Evolutionary conservation across 352 stramenopile species (phyloP).

Genomic region (Globisporangium nodosum): DNA sequence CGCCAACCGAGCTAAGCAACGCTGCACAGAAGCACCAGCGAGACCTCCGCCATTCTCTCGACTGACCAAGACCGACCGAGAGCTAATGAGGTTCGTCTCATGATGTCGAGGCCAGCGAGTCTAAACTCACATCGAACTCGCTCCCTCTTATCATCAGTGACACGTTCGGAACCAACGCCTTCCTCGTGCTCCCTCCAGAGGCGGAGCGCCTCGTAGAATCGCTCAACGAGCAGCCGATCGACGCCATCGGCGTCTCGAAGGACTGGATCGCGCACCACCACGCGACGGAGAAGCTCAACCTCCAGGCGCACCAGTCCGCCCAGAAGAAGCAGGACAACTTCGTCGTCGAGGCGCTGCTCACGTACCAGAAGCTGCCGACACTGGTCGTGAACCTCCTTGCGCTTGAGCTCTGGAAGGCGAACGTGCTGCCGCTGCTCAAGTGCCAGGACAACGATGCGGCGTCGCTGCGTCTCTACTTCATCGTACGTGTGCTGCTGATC

Average conservation of each 20-base stretch:
- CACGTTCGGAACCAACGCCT: conserved; percentile 14
- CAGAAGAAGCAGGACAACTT: conserved; percentile 91
- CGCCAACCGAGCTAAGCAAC: no score
- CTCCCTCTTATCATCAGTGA: background rate
- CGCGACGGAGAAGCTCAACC: conserved; percentile 89
- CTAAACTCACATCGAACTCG: background rate
- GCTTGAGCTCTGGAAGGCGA: conserved; percentile 88
- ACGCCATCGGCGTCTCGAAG: conserved; percentile 46
- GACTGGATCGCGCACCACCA: conserved; percentile 88
- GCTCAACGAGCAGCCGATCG: conserved; percentile 49
- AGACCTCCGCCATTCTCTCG: no score
- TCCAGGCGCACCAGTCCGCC: conserved; percentile 90
- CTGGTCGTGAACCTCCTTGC: conserved; percentile 88
- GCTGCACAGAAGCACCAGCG: no score
- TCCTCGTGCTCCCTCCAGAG: conserved; percentile 74
- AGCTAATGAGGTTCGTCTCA: no score
- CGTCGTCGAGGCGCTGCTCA: conserved; percentile 89
- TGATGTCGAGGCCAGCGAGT: no score
- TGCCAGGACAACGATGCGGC: conserved; percentile 43
- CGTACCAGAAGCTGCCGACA: conserved; percentile 87
- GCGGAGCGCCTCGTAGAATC: conserved; percentile 82
- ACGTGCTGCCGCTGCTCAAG: conserved; percentile 59
- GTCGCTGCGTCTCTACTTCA: conserved; percentile 90
- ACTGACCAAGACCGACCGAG: no score
- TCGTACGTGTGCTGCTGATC: conserved; percentile 29